Base-by-base conservation (phyloP, 306 rosid genomes). In the Notholithocarpus densiflorus region DNA sequence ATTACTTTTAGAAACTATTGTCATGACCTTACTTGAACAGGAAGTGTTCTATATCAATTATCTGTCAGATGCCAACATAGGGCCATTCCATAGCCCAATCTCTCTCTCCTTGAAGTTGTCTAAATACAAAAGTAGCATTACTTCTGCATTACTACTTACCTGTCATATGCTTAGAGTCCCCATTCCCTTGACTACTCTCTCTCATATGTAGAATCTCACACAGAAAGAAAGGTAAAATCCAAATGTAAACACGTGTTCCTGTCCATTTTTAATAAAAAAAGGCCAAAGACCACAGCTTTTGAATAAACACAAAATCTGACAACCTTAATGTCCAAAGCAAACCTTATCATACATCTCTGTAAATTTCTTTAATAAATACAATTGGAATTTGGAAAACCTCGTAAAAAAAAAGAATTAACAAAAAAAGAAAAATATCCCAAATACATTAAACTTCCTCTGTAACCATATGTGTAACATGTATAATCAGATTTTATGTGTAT, bases 401-500 rank as follows among this genome's bases (percentile, higher is more conserved):
- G 12, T 48, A 12, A 9, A 24, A 54, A 24, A 54, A 10, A 40
- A 9, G 18, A 34, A 29, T 32, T 19, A 34, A 17, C 10, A 18
- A 62, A 51, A 40, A 19, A 45, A 45, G 3, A 57, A 19, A 1
- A 3, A 64, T 52, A 20, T 19, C 34, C 72, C 68, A 23, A 32
- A 21, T 32, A 8, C 34, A 40, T 26, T 61, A 64, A 76, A 57
- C 55, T 15, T 17, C 71, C 56, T 43, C 17, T 54, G 20, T 9
- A 75, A 43, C 65, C 77, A 71, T 48, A 48, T 3, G 12, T 48
- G 1, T 48, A 48, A 48, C 53, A 48, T 81, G 32, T 65, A 73
- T 65, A 73, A 77, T 34, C 80, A 56, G 76, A 70, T 55, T 78
- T 71, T 57, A 71, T 45, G 81, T 40, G 59, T 27, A 72, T 70